Conservation (phyloP, 371 early-diverging fungal species). For the Phascolomyces articulosus region DNA sequence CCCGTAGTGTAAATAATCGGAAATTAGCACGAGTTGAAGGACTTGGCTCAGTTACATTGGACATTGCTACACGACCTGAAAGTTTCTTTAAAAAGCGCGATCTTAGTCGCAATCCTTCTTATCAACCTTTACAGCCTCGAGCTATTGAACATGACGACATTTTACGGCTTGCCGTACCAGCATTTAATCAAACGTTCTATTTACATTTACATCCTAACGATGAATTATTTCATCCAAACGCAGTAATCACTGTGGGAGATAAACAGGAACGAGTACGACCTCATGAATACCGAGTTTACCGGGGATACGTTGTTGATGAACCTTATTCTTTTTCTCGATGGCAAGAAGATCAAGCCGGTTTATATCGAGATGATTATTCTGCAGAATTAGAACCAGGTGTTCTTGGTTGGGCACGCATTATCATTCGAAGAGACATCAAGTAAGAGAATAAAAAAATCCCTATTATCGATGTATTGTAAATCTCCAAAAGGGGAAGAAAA, state of each 20-base stretch:
- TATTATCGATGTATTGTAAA: neutral
- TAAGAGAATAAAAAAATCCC: slow-evolving; percentile 11
- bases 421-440: slow-evolving; percentile 57
- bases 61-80: slow-evolving; percentile 42
- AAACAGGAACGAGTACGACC: slow-evolving; percentile 23
- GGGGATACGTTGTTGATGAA: slow-evolving; percentile 38
- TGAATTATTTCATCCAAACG: slow-evolving; percentile 78
- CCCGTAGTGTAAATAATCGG: slow-evolving; percentile 35
- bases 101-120: slow-evolving; percentile 33
- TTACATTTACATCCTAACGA: slow-evolving; percentile 77
- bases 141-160: slow-evolving; percentile 60
- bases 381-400: slow-evolving; percentile 38
- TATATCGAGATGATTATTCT: slow-evolving; percentile 29
- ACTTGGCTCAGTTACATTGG: slow-evolving; percentile 25
- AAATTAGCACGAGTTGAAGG: slow-evolving; percentile 35
- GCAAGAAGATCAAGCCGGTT: slow-evolving; percentile 35
- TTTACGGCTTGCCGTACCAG: slow-evolving; percentile 62
- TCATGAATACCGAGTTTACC: slow-evolving; percentile 42
- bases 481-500: too few relatives aligned
- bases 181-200: slow-evolving; percentile 75
- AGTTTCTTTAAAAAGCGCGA: slow-evolving; percentile 39
- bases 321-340: slow-evolving; percentile 35
- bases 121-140: slow-evolving; percentile 23
- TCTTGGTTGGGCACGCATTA: slow-evolving; percentile 75
- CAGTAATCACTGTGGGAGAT: slow-evolving; percentile 39